A percentile compares a stretch with the other conserved stretches of the same genome.
Conservation (phyloP, 2,329 filamentous ascomycete genomes). For the Fusarium sp. region DNA sequence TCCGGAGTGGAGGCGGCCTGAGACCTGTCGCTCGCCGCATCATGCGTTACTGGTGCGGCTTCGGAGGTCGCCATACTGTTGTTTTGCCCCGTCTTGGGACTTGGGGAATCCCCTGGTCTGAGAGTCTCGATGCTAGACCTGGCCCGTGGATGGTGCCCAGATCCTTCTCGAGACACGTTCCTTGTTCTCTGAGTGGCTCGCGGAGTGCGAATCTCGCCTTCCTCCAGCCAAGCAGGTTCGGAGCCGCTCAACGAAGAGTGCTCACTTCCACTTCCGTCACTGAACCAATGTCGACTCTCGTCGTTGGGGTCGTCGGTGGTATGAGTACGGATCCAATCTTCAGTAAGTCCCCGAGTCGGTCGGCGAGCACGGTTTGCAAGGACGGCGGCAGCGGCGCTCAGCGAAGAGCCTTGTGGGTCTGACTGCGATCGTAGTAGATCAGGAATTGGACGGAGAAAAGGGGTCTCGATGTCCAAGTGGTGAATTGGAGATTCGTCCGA, state of each 20-base stretch:
- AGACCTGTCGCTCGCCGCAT: conserved; percentile 46
- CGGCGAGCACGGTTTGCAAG: conserved; percentile 72
- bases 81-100: conserved; percentile 46
- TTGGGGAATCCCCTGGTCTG: conserved; percentile 51
- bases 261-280: conserved; percentile 78
- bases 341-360: conserved; percentile 73
- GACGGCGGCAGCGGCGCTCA: conserved; percentile 70
- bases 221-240: conserved; percentile 64
- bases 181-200: conserved; percentile 51
- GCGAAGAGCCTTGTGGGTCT: conserved; percentile 46
- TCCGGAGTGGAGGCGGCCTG: conserved; percentile 44
- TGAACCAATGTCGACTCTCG: conserved; percentile 85
- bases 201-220: conserved; percentile 61
- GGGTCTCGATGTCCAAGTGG: conserved; percentile 70
- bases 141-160: conserved; percentile 58
- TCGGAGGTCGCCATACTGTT: conserved; percentile 51
- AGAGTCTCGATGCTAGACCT: conserved; percentile 69
- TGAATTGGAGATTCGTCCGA: conserved; percentile 72
- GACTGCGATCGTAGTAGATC: conserved; percentile 51
- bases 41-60: conserved; percentile 45
- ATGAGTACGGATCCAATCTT: conserved; percentile 89
- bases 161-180: conserved; percentile 44
- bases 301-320: conserved; percentile 74
- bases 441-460: conserved; percentile 69
- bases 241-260: conserved; percentile 79